phyloP scores from a whole-genome alignment of 1,139 yeast species.

The Eremothecium coryli region DNA sequence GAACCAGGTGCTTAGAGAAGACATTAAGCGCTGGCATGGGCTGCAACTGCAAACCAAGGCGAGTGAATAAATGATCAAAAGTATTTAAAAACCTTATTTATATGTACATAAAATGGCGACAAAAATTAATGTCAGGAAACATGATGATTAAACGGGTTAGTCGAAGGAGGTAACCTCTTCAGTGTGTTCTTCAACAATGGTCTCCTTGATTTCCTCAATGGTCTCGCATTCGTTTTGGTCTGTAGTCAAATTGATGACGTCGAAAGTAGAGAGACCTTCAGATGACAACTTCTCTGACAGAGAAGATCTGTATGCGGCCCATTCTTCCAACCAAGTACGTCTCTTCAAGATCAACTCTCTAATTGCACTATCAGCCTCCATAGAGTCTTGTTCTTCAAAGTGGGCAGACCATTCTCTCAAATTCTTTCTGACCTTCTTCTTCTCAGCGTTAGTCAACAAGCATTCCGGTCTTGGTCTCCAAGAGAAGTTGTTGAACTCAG shows the following conservation, averaged over 20 bases:
- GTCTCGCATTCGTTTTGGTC: slow-evolving; percentile 40
- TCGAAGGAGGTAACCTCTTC: slow-evolving; percentile 53
- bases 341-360: slow-evolving; percentile 83
- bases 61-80: slow-evolving; percentile 9
- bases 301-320: slow-evolving; percentile 64
- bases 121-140: background rate
- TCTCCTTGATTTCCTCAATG: slow-evolving; percentile 65
- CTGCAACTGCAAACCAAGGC: slow-evolving; percentile 71
- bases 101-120: background rate
- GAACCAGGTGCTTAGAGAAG: slow-evolving; percentile 72
- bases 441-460: slow-evolving; percentile 61
- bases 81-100: background rate
- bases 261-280: slow-evolving; percentile 20
- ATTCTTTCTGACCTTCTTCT: slow-evolving; percentile 82
- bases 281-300: slow-evolving; percentile 12
- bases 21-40: slow-evolving; percentile 91
- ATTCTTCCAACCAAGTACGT: slow-evolving; percentile 73
- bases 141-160: background rate
- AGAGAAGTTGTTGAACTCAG: slow-evolving; percentile 76
- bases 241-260: slow-evolving; percentile 36
- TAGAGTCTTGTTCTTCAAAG: slow-evolving; percentile 91
- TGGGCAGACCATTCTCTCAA: slow-evolving; percentile 83
- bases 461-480: slow-evolving; percentile 98
- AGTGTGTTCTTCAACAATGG: slow-evolving; percentile 48
- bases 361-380: slow-evolving; percentile 91